These are phyloP conservation scores for Leccinellum luteum DNA, from an alignment of 768 basidiomycete species.

Conservation along the genomic window DNA sequence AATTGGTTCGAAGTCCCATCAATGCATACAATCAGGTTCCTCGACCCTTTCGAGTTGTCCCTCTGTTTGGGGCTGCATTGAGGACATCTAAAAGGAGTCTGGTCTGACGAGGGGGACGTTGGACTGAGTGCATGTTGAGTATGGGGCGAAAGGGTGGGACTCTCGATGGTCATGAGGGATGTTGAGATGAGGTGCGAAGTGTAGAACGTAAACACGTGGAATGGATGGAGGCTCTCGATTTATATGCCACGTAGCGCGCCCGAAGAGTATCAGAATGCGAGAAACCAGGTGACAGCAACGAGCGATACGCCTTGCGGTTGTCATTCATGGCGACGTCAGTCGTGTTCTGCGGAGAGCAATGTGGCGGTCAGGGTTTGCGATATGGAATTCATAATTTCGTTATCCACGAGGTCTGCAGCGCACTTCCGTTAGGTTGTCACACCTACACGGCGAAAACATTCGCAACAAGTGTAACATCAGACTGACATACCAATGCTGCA, in stretches of 20 bases:
- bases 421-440: background rate
- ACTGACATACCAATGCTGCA: background rate
- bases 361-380: constrained; percentile 5
- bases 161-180: background rate
- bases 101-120: background rate
- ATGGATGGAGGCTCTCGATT: background rate
- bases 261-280: constrained; percentile 3
- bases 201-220: background rate
- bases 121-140: background rate
- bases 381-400: constrained; percentile 3
- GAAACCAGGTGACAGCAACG: background rate
- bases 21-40: constrained; percentile 16
- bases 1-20: background rate
- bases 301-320: background rate
- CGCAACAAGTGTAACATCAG: background rate
- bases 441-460: background rate
- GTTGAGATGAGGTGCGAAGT: background rate
- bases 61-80: constrained; percentile 13
- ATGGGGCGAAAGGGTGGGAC: background rate
- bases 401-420: constrained; percentile 4
- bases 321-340: background rate
- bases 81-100: constrained; percentile 4
- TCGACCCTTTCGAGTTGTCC: background rate
- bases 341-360: constrained; percentile 2
- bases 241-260: background rate